Conservation (phyloP, 1,284 basidiomycete genomes). For the Leccinum subrobustum region DNA sequence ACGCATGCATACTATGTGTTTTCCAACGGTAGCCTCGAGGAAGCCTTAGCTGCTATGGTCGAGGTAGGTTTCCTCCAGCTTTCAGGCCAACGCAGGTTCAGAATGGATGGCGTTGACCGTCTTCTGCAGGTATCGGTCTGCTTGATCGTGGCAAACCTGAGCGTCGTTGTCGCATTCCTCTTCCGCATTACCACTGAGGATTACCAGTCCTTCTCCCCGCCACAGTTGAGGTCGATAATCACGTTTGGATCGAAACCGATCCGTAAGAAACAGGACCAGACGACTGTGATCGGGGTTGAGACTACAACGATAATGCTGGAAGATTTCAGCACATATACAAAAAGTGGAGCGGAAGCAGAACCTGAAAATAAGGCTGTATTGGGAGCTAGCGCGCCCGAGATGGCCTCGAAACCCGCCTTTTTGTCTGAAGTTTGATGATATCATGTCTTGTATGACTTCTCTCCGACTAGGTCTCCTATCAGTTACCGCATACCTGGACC, state of each 20-base stretch:
- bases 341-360: not conserved
- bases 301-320: constrained; percentile 1
- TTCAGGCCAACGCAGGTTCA: not conserved
- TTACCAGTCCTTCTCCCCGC: not conserved
- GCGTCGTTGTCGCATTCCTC: constrained; percentile 4
- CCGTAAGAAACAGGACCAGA: not conserved
- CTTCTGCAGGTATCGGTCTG: not conserved
- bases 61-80: constrained; percentile 1
- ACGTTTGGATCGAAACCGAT: constrained; percentile 2
- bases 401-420: not conserved
- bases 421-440: not conserved
- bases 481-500: not conserved
- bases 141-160: constrained; percentile 3
- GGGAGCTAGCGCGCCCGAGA: not conserved
- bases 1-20: constrained; percentile 1
- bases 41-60: constrained; percentile 1
- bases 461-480: not conserved
- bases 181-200: constrained; percentile 6
- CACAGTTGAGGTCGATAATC: not conserved
- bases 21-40: not conserved
- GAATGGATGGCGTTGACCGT: not conserved
- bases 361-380: not conserved
- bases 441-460: not conserved
- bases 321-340: not conserved
- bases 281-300: not conserved